Conservation (phyloP, 257 asterid species). For the Penstemon barbatus region DNA sequence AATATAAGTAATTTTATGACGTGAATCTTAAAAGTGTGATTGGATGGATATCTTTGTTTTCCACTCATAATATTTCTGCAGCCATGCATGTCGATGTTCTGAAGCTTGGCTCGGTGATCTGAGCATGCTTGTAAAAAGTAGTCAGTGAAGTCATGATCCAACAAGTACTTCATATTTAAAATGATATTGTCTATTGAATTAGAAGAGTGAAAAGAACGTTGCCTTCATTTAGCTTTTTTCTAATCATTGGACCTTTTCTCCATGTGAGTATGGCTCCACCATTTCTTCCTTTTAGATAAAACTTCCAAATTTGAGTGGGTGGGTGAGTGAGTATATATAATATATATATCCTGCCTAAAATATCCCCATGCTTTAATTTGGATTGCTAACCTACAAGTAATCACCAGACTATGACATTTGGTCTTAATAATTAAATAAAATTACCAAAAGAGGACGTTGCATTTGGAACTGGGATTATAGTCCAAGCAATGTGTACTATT, state of each 20-base stretch:
- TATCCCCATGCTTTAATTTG: neutral
- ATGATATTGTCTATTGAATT: neutral
- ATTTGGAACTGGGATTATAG: constrained; percentile 4
- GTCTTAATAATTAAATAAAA: too few species aligned
- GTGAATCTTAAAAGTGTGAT: too few species aligned
- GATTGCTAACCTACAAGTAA: constrained; percentile 13
- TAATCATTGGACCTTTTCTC: constrained; percentile 31
- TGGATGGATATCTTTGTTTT: too few species aligned
- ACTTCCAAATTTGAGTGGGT: constrained; percentile 27
- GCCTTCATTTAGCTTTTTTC: constrained; percentile 15
- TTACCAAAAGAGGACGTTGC: neutral
- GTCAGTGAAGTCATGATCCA: neutral
- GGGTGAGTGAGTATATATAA: neutral
- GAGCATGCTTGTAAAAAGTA: constrained; percentile 6
- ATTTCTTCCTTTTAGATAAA: constrained; percentile 1
- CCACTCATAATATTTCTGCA: too few species aligned
- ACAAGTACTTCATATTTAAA: constrained; percentile 7
- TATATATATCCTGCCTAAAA: constrained; percentile 32
- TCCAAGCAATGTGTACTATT: constrained; percentile 1
- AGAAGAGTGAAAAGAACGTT: constrained; percentile 28
- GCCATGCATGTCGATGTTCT: too few species aligned
- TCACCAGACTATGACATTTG: constrained; percentile 13
- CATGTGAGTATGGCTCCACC: constrained; percentile 56
- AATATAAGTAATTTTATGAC: too few species aligned
- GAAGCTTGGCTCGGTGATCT: neutral